Base-by-base conservation (phyloP, 192 early-diverging fungal species). In the Gigaspora rosea region DNA sequence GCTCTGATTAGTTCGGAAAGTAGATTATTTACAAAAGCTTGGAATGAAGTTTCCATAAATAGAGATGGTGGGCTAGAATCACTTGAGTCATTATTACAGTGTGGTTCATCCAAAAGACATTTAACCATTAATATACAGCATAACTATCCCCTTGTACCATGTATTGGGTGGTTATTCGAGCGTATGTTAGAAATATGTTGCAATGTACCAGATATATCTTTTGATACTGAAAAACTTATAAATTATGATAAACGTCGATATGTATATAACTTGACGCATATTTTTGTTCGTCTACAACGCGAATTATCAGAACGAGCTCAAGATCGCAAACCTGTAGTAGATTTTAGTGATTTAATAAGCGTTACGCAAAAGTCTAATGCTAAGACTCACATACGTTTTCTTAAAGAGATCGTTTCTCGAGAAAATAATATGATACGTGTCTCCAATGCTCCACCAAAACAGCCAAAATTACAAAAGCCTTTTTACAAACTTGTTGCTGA, bases 91-190 rank as follows among this genome's bases (percentile, higher is more conserved):
- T 68, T 88, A 10, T 48, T 87, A 46, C 57, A 73, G 4, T 8
- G 35, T 3, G 73, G n/a, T 3, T 65, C 56, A 10, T 36, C 61
- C 3, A 54, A 50, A n/a, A 48, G 18, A 13, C 12, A 50, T 35
- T 11, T 33, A 46, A 48, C 9, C 3, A 48, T 18, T 49, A n/a
- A 36, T 8, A 16, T 13, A 13, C 16, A 54, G 10, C 16, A 58
- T 41, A 64, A 75, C 10, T 66, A 22, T 8, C 15, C 77, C 16
- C 74, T 91, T 33, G 92, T 91, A 10, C 90, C 91, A 8, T 86
- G 89, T 61, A 51, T 93, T n/a, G 91, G 88, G 9, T 93, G 92
- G 92, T 79, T 93, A 67, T 82, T 93, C 64, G 90, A 91, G 71
- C 88, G 90, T 41, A 88, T 91, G 86, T 71, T 91, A 50, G 89